Conservation (phyloP, 352 stramenopile genomes). For the Phytophthora capsici region DNA sequence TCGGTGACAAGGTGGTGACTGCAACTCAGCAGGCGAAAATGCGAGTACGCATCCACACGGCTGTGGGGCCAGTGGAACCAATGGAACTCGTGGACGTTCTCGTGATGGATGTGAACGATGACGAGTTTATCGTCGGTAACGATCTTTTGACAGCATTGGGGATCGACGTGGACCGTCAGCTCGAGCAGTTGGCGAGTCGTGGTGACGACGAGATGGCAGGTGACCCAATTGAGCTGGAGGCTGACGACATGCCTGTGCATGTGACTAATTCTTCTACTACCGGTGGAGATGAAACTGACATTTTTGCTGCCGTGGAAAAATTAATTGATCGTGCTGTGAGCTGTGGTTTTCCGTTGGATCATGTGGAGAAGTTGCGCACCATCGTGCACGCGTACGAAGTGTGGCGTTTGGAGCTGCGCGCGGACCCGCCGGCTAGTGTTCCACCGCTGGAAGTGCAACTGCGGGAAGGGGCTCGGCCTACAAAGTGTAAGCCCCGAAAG, state of each 20-base stretch:
- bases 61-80: constrained; percentile 4
- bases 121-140: constrained; percentile 24
- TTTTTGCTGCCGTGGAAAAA: not conserved
- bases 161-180: constrained; percentile 19
- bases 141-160: constrained; percentile 13
- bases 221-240: not conserved
- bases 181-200: constrained; percentile 10
- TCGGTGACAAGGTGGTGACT: not conserved
- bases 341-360: not conserved
- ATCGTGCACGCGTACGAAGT: too few relatives aligned
- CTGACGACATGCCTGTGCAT: not conserved
- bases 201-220: not conserved
- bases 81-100: constrained; percentile 1
- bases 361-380: too few relatives aligned
- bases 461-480: too few relatives aligned
- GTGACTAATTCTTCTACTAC: not conserved
- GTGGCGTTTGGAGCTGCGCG: too few relatives aligned
- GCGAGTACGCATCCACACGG: constrained; percentile 13
- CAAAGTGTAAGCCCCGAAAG: too few relatives aligned
- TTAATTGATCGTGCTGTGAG: not conserved
- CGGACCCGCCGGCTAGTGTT: not conserved
- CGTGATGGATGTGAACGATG: not conserved
- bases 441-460: not conserved
- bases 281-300: not conserved
- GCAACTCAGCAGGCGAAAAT: constrained; percentile 6